These are phyloP conservation scores for Zygosaccharomyces kombuchaensis DNA, from an alignment of 805 yeast species.

Conservation along the genomic window DNA sequence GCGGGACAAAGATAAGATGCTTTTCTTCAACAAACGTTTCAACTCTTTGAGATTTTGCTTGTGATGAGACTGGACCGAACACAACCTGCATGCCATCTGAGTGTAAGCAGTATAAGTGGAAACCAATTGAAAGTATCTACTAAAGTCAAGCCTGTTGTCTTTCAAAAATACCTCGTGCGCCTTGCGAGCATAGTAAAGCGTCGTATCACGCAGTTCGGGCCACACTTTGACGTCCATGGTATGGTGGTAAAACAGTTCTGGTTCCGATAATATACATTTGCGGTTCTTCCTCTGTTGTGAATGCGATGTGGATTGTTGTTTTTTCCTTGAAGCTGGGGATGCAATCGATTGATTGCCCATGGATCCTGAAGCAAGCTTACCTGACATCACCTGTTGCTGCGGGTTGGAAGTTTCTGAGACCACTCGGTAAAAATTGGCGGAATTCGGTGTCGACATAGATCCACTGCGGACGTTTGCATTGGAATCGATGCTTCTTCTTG, in stretches of 20 bases:
- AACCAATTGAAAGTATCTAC: constrained; percentile 48
- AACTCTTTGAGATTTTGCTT: constrained; percentile 46
- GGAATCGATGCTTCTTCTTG: constrained; percentile 3
- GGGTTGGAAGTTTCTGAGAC: constrained; percentile 10
- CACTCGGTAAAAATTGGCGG: constrained; percentile 6
- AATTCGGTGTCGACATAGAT: constrained; percentile 11
- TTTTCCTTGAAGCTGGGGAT: neutral
- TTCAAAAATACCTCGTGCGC: constrained; percentile 49
- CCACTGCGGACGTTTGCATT: constrained; percentile 5
- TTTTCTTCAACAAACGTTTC: constrained; percentile 46
- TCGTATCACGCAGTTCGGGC: constrained; percentile 49
- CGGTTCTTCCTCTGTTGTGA: constrained; percentile 11
- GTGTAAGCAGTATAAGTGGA: constrained; percentile 50
- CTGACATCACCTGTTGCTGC: neutral
- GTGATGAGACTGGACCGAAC: constrained; percentile 46
- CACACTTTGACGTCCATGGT: constrained; percentile 57
- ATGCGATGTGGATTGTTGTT: neutral
- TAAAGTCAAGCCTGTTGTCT: constrained; percentile 48
- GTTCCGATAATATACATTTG: constrained; percentile 29
- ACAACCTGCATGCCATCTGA: constrained; percentile 52
- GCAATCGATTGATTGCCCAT: neutral
- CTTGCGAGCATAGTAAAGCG: constrained; percentile 45
- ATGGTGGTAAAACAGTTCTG: constrained; percentile 52
- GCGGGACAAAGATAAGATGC: constrained; percentile 54
- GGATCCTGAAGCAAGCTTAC: neutral